Conservation (phyloP, 2,329 filamentous ascomycete genomes). For the Thielaviopsis ethacetica region DNA sequence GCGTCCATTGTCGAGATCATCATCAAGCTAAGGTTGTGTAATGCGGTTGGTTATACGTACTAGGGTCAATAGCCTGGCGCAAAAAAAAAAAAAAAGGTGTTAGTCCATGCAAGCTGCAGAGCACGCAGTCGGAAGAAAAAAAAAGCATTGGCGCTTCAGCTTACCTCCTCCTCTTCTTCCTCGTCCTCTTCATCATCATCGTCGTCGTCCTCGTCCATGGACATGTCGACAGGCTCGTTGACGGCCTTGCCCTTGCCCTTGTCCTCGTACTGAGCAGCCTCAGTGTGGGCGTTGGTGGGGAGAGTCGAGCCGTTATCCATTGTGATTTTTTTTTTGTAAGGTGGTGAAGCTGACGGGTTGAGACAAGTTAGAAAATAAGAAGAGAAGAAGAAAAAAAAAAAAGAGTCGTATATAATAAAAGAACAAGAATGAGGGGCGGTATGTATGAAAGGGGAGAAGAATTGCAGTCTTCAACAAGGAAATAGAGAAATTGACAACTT, state of each 20-base stretch:
- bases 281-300: constrained; percentile 26
- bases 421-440: too few species aligned
- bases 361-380: not conserved
- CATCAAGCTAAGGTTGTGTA: not conserved
- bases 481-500: not conserved
- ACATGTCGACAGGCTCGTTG: constrained; percentile 36
- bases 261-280: constrained; percentile 30
- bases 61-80: constrained; percentile 7
- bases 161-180: constrained; percentile 43
- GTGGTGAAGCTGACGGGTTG: not conserved
- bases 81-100: constrained; percentile 1
- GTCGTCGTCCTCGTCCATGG: constrained; percentile 62
- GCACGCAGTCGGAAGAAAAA: not conserved
- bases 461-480: not conserved
- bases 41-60: constrained; percentile 7
- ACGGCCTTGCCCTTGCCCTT: constrained; percentile 85
- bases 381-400: not conserved
- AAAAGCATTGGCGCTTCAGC: constrained; percentile 16
- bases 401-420: not conserved
- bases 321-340: constrained; percentile 23
- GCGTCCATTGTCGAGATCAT: not conserved
- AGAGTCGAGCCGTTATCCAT: constrained; percentile 32
- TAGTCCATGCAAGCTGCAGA: not conserved
- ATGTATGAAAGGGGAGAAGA: too few species aligned
- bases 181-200: constrained; percentile 52